Evolutionary conservation across 106 monocot species (phyloP).

Genomic region (Dendrobium officinale): DNA sequence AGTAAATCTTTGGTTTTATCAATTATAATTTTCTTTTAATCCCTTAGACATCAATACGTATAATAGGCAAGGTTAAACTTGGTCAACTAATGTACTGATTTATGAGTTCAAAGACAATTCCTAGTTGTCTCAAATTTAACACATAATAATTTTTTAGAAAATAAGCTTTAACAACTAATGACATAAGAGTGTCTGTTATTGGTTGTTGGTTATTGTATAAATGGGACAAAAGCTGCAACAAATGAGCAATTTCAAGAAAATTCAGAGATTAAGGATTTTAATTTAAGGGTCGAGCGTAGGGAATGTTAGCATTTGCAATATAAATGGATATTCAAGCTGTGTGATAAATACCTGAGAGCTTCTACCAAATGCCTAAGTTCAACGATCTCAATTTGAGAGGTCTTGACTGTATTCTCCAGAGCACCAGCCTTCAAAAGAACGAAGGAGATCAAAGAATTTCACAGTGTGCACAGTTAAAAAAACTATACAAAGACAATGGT

Average conservation of each 20-base stretch:
- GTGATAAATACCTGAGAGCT: slow-evolving; percentile 59
- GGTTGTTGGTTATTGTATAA: not conserved
- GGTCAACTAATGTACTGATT: not conserved
- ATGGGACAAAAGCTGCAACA: not conserved
- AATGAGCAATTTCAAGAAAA: not conserved
- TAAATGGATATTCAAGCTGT: slow-evolving; percentile 1
- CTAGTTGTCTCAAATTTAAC: not conserved
- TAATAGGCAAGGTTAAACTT: not conserved
- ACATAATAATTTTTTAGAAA: not conserved
- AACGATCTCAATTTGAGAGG: slow-evolving; percentile 77
- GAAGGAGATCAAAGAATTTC: not conserved
- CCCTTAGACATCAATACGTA: not conserved
- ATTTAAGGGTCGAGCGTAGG: not conserved
- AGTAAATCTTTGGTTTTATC: not conserved
- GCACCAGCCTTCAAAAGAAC: slow-evolving; percentile 66
- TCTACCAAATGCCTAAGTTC: slow-evolving; percentile 86
- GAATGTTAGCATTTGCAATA: not conserved
- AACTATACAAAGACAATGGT: not conserved
- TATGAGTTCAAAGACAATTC: not conserved
- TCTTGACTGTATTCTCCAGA: slow-evolving; percentile 82
- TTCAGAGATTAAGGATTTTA: not conserved
- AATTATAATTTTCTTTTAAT: not conserved
- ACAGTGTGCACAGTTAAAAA: not conserved
- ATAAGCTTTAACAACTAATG: not conserved
- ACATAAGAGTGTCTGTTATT: not conserved